Evolutionary conservation across 768 basidiomycete species (phyloP).

Genomic region (Paxillus ammoniavirescens): DNA sequence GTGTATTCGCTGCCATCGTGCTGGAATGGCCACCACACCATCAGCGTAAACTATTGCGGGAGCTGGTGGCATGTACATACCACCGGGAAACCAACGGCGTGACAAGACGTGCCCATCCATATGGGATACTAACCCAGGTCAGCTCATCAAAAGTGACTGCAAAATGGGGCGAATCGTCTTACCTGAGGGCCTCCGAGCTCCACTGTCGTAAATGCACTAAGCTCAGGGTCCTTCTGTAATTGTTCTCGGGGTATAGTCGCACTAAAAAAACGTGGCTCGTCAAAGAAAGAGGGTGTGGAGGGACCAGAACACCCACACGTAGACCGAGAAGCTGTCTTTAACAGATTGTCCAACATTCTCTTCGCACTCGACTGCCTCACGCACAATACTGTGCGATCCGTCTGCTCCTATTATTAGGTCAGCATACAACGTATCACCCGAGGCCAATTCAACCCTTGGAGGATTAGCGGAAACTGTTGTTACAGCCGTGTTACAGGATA

Average conservation of each 20-base stretch:
- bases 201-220: slow-evolving; percentile 22
- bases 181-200: slow-evolving; percentile 15
- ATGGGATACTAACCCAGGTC: slow-evolving; percentile 11
- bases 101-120: slow-evolving; percentile 20
- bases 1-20: slow-evolving; percentile 38
- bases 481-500: slow-evolving; percentile 42
- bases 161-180: background rate
- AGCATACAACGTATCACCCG: slow-evolving; percentile 41
- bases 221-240: slow-evolving; percentile 40
- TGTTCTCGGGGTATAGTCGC: slow-evolving; percentile 39
- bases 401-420: slow-evolving; percentile 61
- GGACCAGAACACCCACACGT: slow-evolving; percentile 35
- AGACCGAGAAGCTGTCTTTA: slow-evolving; percentile 34
- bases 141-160: background rate
- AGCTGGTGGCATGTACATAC: slow-evolving; percentile 3
- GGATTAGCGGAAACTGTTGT: slow-evolving; percentile 27
- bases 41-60: background rate
- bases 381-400: slow-evolving; percentile 45
- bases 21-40: background rate
- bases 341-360: slow-evolving; percentile 21
- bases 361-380: slow-evolving; percentile 29
- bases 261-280: slow-evolving; percentile 20
- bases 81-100: slow-evolving; percentile 15
- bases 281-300: background rate
- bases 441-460: slow-evolving; percentile 33